A percentile compares a stretch with the other conserved stretches of the same genome.
Evolutionary conservation across 73 alveolate species (phyloP).

Genomic region (Paramecium octaurelia): DNA sequence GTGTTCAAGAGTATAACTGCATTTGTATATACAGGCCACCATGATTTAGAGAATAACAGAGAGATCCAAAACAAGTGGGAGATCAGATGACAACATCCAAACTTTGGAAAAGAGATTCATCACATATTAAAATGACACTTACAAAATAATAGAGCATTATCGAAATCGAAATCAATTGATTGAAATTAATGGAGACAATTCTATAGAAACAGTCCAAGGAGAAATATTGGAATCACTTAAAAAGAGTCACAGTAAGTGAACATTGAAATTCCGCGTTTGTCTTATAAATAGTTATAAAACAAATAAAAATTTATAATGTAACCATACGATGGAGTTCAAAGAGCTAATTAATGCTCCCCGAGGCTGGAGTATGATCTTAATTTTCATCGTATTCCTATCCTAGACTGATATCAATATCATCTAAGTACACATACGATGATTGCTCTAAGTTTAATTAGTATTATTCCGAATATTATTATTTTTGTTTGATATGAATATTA

Average conservation of each 20-base stretch:
- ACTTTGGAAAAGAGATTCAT: neutral
- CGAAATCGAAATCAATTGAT: neutral
- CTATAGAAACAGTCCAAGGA: neutral
- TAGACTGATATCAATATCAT: neutral
- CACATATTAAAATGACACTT: neutral
- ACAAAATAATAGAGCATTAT: neutral
- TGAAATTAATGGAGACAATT: neutral
- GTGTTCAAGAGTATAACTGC: neutral
- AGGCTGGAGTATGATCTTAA: constrained; percentile 19
- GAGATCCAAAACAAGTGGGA: neutral
- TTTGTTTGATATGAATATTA: neutral
- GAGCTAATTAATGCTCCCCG: neutral
- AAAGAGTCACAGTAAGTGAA: neutral
- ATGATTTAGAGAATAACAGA: neutral
- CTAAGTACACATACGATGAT: constrained; percentile 16
- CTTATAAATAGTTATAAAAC: neutral
- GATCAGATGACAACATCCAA: neutral
- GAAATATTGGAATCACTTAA: neutral
- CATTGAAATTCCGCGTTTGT: neutral
- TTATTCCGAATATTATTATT: neutral
- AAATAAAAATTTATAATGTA: neutral
- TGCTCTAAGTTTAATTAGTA: neutral
- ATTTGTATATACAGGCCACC: neutral
- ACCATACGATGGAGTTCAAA: constrained; percentile 15
- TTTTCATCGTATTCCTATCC: constrained; percentile 23